Evolutionary conservation across 2,329 filamentous ascomycete species (phyloP), one percentile per base, ranked within the genome.

Genomic region (Fusarium fujikuroi): DNA sequence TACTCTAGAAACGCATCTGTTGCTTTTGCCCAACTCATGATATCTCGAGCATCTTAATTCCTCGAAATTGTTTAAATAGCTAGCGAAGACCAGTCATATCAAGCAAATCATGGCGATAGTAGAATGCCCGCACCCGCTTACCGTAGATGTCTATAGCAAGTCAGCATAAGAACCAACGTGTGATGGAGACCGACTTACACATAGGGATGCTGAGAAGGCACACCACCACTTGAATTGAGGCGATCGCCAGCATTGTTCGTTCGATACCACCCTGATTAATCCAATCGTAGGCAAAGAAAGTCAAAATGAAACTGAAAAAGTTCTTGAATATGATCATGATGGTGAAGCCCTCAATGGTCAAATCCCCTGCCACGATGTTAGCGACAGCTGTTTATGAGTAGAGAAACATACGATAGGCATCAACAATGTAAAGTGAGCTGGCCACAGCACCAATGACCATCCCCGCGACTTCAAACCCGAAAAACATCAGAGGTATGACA

Each of bases 321-420:
- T 98, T 97, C 83, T 98, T 98, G 87, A 98, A 97, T 60, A 97
- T 91, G 73, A 97, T 88, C 80, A 96, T 89, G 82, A 94, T 93
- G 0, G 95, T 97, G 80, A 97, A 97, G 11, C 91, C 93, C 82
- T 98, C 95, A 53, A 97, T 90, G 2, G 93, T 90, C 63, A 97
- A 90, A 70, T 95, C 92, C 12, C 91, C 92, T 93, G 60, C 58
- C 40, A 28, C 56, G 40, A 50, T 14, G 54, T 68, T 36, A 72
- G 46, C 32, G 32, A 30, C 23, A 19, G 37, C 21, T 16, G 25
- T 3, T 16, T 14, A 25, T 10, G 23, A 32, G 19, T 34, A 37
- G 54, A 53, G 32, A 40, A 49, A 88, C 91, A 81, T 84, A 92
- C 95, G 92, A 82, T 98, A 95, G 1, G 95, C 95, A 83, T 98